A percentile compares a stretch with the other conserved stretches of the same genome.
These are phyloP conservation scores for Gilbertella persicaria DNA, from an alignment of 371 early-diverging fungal species.

Conservation along the genomic window DNA sequence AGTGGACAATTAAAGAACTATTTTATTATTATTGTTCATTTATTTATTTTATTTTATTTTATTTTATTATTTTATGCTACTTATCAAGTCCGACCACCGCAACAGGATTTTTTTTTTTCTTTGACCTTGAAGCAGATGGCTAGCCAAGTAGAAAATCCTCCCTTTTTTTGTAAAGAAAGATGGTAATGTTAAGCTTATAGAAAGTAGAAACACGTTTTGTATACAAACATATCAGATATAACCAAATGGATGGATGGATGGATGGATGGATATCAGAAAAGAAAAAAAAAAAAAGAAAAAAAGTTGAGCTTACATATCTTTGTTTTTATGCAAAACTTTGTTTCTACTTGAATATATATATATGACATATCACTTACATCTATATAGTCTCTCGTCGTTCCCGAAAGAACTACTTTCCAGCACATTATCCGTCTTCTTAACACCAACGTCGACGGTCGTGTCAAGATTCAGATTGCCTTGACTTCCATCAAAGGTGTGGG, in stretches of 20 bases:
- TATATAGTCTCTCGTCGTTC: constrained; percentile 84
- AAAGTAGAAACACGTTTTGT: no score
- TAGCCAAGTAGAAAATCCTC: neutral
- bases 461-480: constrained; percentile 95
- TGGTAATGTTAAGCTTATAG: neutral
- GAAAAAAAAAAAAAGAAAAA: neutral
- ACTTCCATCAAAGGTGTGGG: constrained; percentile 99
- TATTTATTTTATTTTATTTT: no score
- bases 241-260: constrained; percentile 22
- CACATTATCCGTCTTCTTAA: constrained; percentile 99
- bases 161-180: neutral
- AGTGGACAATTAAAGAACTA: constrained; percentile 26
- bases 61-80: no score
- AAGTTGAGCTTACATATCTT: neutral
- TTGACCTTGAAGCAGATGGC: no score
- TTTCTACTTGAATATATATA: no score
- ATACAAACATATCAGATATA: no score
- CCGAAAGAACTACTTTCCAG: constrained; percentile 91
- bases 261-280: neutral
- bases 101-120: neutral
- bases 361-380: neutral
- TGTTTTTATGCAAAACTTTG: no score
- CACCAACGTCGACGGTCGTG: constrained; percentile 99
- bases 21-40: no score
- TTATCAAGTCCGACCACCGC: no score